Evolutionary conservation across 2,329 filamentous ascomycete species (phyloP).

Genomic region (Diaporthe sp.): DNA sequence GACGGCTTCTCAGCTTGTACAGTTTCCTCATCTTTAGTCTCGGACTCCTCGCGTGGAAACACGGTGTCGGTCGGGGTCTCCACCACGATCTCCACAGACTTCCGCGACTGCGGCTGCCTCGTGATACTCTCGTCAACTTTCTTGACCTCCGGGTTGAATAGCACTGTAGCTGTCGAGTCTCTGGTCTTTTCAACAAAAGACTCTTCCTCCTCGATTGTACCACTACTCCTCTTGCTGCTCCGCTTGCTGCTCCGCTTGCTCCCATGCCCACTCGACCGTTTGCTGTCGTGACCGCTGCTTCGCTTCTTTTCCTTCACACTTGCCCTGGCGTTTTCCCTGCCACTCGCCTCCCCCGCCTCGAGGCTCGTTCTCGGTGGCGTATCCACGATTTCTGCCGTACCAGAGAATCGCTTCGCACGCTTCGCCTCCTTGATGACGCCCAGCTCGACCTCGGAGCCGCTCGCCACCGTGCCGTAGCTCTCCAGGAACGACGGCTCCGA

Average conservation of each 20-base stretch:
- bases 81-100: conserved; percentile 34
- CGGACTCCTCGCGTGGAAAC: not conserved
- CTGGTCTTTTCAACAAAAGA: not conserved
- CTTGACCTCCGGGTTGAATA: conserved; percentile 14
- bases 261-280: conserved; percentile 1
- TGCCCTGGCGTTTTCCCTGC: not conserved
- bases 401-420: conserved; percentile 22
- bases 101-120: conserved; percentile 1
- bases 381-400: conserved; percentile 23
- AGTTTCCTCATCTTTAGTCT: not conserved
- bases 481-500: conserved; percentile 36
- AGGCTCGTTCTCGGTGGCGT: conserved; percentile 10
- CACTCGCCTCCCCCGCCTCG: not conserved
- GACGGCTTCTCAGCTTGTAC: not conserved
- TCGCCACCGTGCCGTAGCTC: conserved; percentile 34
- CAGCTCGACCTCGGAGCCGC: conserved; percentile 5
- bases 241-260: conserved; percentile 11
- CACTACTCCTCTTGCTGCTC: not conserved
- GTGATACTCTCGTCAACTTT: conserved; percentile 16
- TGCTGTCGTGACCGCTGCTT: conserved; percentile 1
- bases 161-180: not conserved
- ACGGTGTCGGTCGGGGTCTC: conserved; percentile 39
- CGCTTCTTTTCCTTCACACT: not conserved
- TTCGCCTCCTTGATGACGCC: conserved; percentile 12
- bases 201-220: conserved; percentile 19